Base-by-base conservation (phyloP, 73 alveolate species). In the Loxodes magnus region DNA sequence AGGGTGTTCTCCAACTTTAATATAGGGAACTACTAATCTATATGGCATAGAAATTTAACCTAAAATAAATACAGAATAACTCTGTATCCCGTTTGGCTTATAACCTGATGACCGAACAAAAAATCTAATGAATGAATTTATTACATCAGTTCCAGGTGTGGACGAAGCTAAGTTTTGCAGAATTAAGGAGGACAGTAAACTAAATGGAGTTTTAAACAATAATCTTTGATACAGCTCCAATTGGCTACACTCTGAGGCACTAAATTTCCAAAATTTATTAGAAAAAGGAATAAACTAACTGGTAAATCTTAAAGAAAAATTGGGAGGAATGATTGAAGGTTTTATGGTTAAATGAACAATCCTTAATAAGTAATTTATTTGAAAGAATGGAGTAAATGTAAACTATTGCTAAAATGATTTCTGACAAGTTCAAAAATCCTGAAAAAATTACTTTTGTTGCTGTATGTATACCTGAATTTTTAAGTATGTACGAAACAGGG, bases 211-310 rank as follows among this genome's bases (percentile, higher is more conserved):
- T 78, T 53, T 83, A 74, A 51, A 43, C 79, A 10, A 79, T 94
- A 4, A 79, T 94, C 24, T 94, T 94, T 64, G 99, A 94, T 66
- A 94, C 99, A 5, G 99, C 99, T 5, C 99, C 99, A 3, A 90
- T 98, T 26, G 99, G 99, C 15, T 98, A 94, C 64, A 94, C 99
- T 19, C 70, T 94, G 14, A 82, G 99, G 74, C 86, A 39, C 70
- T 94, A 10, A 87, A 86, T 57, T 90, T 94, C 79, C 99, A 98
- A 1, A 78, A 79, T 69, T 55, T 90, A 26, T 76, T 94, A 52
- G 97, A 90, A 15, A 88, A 88, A 61, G 95, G 96, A 10, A 57
- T 91, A 22, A 53, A 55, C 14, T 90, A 94, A 64, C 39, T 94
- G 58, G 76, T 78, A 34, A 31, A 56, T 19, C 55, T 90, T 44